A percentile compares a stretch with the other conserved stretches of the same genome.
Evolutionary conservation across 2,329 filamentous ascomycete species (phyloP).

Genomic region (Alternaria triticina): DNA sequence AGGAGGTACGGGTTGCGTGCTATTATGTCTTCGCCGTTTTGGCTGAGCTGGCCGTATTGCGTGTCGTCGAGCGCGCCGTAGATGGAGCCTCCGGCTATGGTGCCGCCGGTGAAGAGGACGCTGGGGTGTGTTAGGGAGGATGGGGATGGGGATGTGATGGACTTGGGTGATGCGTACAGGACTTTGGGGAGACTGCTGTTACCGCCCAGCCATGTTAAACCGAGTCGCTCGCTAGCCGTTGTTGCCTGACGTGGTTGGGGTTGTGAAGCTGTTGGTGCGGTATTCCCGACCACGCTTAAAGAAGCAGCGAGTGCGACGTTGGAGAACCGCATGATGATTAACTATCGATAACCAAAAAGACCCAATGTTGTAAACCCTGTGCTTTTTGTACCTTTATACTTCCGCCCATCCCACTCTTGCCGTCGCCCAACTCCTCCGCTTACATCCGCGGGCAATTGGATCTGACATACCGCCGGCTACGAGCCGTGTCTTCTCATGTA

Average conservation of each 20-base stretch:
- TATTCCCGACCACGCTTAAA: background rate
- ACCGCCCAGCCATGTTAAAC: constrained; percentile 27
- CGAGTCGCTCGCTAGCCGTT: constrained; percentile 31
- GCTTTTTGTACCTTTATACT: background rate
- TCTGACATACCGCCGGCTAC: background rate
- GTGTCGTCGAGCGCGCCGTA: constrained; percentile 40
- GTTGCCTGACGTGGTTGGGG: constrained; percentile 5
- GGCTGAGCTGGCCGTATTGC: constrained; percentile 33
- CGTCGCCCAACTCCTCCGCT: background rate
- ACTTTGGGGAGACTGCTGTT: constrained; percentile 33
- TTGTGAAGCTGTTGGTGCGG: background rate
- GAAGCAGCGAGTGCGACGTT: background rate
- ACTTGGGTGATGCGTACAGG: constrained; percentile 14
- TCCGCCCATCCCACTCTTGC: background rate
- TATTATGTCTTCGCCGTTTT: constrained; percentile 34
- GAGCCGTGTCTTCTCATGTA: background rate
- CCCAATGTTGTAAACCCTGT: accelerated
- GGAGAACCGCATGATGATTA: background rate
- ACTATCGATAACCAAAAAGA: background rate
- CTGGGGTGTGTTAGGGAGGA: constrained; percentile 5
- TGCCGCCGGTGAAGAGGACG: constrained; percentile 36
- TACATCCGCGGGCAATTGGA: background rate
- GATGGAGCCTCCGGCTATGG: constrained; percentile 32
- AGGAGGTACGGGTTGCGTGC: constrained; percentile 34
- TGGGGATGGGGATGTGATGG: background rate